Base-by-base conservation (phyloP, 2,329 filamentous ascomycete genomes). In the Aureobasidium sp. region DNA sequence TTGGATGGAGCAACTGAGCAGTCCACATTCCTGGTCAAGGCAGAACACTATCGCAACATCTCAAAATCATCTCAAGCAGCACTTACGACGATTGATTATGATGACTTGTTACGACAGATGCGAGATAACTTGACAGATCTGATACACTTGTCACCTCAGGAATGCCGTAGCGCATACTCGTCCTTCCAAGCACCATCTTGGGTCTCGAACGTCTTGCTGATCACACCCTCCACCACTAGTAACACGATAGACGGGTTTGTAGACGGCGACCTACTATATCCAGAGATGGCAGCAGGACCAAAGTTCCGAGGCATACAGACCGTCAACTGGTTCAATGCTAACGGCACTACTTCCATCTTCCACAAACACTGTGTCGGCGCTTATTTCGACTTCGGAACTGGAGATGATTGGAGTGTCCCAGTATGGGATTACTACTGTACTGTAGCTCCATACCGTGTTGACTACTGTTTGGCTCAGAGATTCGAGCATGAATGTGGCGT, bases 401-500 rank as follows among this genome's bases (percentile, higher is more conserved):
- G 31, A 15, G 15, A 27, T 13, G n/a, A n/a, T 10, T 60, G 56
- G 56, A 27, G 38, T 27, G 33, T 60, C 6, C 56, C 56, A 27
- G 43, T 48, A 0, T 60, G 43, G 43, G 56, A 60, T 31, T 60
- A 60, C 8, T 60, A 60, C 10, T 60, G 56, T 20, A 60, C 56
- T 4, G 29, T 11, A 18, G 11, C n/a, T 0, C 27, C 56, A 10
- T 38, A 60, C 11, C 42, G 29, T 11, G 42, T 60, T 15, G n/a
- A 48, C 13, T 60, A 60, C n/a, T 60, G 56, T 48, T 40, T 60
- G n/a, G 56, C 56, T 38, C n/a, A 48, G n/a, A 47, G n/a, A 9
- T 60, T 60, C 18, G 56, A 38, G 31, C n/a, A 18, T 23, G 56
- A 38, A 10, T 60, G 56, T n/a, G 42, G 56, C 27, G 43, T 60